Conservation (phyloP, 495 filamentous ascomycete genomes). For the Penicillium desertorum region DNA sequence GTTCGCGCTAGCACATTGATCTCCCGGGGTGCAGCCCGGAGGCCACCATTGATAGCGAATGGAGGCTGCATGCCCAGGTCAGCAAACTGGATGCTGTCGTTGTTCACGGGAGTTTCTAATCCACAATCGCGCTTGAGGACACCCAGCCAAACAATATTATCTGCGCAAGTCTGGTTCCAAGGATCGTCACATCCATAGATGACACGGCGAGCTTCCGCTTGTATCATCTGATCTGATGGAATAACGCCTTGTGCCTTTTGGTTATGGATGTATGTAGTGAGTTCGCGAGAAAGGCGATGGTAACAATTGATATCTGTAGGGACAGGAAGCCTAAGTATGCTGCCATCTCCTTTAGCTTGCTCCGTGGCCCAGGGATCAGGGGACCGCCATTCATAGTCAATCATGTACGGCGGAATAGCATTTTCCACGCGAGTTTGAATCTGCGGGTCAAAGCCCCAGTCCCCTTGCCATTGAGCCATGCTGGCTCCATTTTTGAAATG, state of each 20-base stretch:
- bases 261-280: slow-evolving; percentile 54
- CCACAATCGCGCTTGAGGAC: slow-evolving; percentile 66
- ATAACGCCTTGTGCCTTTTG: slow-evolving; percentile 50
- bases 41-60: slow-evolving; percentile 34
- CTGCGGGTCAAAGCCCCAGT: slow-evolving; percentile 73
- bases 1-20: slow-evolving; percentile 32
- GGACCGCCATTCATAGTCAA: slow-evolving; percentile 42
- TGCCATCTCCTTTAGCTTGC: slow-evolving; percentile 17
- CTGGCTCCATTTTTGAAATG: slow-evolving; percentile 71
- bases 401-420: slow-evolving; percentile 63
- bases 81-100: slow-evolving; percentile 37
- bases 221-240: slow-evolving; percentile 61
- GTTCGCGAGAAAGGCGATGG: slow-evolving; percentile 55
- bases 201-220: slow-evolving; percentile 60
- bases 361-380: slow-evolving; percentile 39
- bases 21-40: slow-evolving; percentile 33
- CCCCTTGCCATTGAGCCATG: slow-evolving; percentile 77
- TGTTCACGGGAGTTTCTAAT: slow-evolving; percentile 38
- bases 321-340: slow-evolving; percentile 26
- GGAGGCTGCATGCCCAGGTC: slow-evolving; percentile 46
- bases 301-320: slow-evolving; percentile 46
- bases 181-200: slow-evolving; percentile 65
- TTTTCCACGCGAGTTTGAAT: slow-evolving; percentile 70
- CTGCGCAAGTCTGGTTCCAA: slow-evolving; percentile 72
- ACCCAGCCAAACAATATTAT: slow-evolving; percentile 63